Evolutionary conservation across 176 grass and related monocot genomes (phyloP).

Genomic region (Hordeum vulgare): DNA sequence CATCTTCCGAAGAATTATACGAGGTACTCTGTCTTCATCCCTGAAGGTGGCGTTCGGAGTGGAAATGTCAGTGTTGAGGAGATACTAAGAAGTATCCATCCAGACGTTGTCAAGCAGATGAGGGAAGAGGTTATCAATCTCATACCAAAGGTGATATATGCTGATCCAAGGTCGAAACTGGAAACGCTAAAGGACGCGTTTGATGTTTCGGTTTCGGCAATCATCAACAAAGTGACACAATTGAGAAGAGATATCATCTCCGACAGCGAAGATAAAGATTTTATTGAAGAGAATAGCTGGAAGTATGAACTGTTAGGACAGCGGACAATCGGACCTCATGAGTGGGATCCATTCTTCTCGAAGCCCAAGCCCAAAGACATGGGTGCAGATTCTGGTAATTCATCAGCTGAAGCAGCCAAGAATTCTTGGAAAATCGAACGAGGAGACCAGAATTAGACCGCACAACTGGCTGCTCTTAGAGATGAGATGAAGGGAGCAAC

Average conservation of each 20-base stretch:
- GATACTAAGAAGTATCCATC: slow-evolving; percentile 56
- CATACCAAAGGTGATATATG: slow-evolving; percentile 85
- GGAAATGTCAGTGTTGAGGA: slow-evolving; percentile 70
- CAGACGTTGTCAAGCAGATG: slow-evolving; percentile 50
- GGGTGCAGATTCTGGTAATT: slow-evolving; percentile 40
- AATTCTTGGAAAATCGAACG: slow-evolving; percentile 86
- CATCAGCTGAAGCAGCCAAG: slow-evolving; percentile 63
- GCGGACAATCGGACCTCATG: slow-evolving; percentile 51
- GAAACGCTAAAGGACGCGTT: slow-evolving; percentile 88
- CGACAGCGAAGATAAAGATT: slow-evolving; percentile 62
- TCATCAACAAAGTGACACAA: slow-evolving; percentile 75
- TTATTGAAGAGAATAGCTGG: slow-evolving; percentile 92
- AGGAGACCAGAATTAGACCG: slow-evolving; percentile 41
- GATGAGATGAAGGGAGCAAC: background rate
- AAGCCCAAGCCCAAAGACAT: slow-evolving; percentile 64
- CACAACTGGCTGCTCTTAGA: background rate
- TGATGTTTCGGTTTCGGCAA: slow-evolving; percentile 74
- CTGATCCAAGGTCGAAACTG: slow-evolving; percentile 83
- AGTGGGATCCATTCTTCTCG: slow-evolving; percentile 98
- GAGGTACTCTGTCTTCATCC: slow-evolving; percentile 88
- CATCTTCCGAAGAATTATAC: slow-evolving; percentile 95
- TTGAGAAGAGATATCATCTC: slow-evolving; percentile 75
- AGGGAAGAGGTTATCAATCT: slow-evolving; percentile 90
- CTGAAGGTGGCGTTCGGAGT: slow-evolving; percentile 52
- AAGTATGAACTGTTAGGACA: slow-evolving; percentile 80